phyloP scores from a whole-genome alignment of 805 yeast species.

The Ogataea allantospora region DNA sequence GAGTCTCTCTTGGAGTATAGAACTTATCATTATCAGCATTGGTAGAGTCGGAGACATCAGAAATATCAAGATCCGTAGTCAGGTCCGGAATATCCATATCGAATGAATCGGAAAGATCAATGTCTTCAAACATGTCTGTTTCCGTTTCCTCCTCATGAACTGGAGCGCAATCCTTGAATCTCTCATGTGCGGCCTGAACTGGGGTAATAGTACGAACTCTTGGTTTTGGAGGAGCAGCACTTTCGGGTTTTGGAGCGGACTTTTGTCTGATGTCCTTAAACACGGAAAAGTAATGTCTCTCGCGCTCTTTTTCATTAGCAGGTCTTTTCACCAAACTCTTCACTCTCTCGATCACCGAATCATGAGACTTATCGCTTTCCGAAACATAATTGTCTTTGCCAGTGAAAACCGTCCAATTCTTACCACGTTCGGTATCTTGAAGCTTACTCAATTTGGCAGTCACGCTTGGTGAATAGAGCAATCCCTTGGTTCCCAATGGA shows the following conservation, averaged over 20 bases:
- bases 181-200: constrained; percentile 8
- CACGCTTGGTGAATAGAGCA: constrained; percentile 26
- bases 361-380: constrained; percentile 4
- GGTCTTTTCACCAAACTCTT: constrained; percentile 3
- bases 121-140: constrained; percentile 17
- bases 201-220: constrained; percentile 4
- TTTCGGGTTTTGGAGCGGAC: neutral
- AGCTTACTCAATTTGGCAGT: constrained; percentile 14
- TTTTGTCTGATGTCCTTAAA: neutral
- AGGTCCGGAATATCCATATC: constrained; percentile 17
- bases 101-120: constrained; percentile 21
- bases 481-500: constrained; percentile 15
- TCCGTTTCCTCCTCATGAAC: constrained; percentile 3
- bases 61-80: constrained; percentile 5
- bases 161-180: constrained; percentile 1
- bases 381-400: constrained; percentile 8
- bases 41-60: constrained; percentile 3
- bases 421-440: constrained; percentile 6
- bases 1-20: constrained; percentile 21
- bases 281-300: constrained; percentile 1
- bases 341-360: constrained; percentile 3
- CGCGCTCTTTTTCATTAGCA: neutral
- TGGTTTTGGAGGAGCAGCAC: constrained; percentile 3
- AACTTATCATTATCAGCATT: constrained; percentile 13
- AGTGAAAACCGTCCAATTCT: constrained; percentile 16